phyloP scores from a whole-genome alignment of 805 yeast species.

The Sporopachydermia quercuum region DNA sequence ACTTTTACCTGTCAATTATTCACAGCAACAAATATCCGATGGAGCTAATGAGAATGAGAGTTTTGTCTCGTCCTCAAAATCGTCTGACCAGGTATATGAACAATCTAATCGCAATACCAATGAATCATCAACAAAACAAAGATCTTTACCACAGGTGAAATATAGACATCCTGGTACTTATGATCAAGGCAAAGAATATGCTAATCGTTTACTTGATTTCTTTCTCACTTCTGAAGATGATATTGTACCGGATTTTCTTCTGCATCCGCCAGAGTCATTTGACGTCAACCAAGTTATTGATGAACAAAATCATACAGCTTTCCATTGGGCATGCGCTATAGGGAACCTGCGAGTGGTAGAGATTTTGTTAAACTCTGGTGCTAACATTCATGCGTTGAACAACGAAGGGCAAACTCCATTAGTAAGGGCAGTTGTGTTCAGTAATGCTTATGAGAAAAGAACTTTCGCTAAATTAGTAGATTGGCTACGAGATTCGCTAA shows the following conservation, averaged over 20 bases:
- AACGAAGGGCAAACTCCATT: conserved; percentile 77
- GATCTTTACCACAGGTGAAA: not conserved
- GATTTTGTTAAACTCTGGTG: conserved; percentile 61
- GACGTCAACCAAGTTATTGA: conserved; percentile 73
- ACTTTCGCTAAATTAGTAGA: conserved; percentile 71
- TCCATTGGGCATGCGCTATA: conserved; percentile 97
- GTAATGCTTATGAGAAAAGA: conserved; percentile 71
- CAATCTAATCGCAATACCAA: not conserved
- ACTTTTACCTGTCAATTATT: not conserved
- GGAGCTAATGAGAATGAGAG: not conserved
- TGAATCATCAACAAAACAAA: not conserved
- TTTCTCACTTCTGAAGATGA: conserved; percentile 45
- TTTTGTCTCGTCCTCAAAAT: not conserved
- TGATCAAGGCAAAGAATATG: conserved; percentile 25
- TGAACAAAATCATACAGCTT: conserved; percentile 85
- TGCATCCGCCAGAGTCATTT: conserved; percentile 48
- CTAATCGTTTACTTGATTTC: conserved; percentile 33
- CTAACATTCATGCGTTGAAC: conserved; percentile 44
- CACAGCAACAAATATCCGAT: too few species aligned
- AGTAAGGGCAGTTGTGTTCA: conserved; percentile 71
- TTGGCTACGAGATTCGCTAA: conserved; percentile 59
- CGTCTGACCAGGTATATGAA: not conserved
- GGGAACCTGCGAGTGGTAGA: conserved; percentile 72
- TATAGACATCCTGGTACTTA: conserved; percentile 8
- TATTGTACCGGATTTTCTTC: conserved; percentile 47